Evolutionary conservation across 2,329 filamentous ascomycete species (phyloP).

Genomic region (Fusarium lateritium): DNA sequence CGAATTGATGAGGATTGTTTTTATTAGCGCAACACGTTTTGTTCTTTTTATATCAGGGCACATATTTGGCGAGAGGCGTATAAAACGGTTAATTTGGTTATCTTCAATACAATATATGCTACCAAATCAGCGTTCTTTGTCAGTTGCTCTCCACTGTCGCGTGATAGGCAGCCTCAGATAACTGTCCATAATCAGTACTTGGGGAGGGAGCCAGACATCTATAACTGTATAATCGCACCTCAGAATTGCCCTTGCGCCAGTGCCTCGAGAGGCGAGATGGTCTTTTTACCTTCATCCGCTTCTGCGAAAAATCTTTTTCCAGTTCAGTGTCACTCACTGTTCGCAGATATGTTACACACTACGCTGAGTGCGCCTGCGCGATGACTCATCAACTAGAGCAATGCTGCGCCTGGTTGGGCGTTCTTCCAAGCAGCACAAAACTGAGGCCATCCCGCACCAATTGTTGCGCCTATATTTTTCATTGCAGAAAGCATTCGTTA

Average conservation of each 20-base stretch:
- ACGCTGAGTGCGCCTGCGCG: background rate
- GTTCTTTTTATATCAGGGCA: conserved; percentile 8
- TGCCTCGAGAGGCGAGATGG: no score
- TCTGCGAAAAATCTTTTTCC: background rate
- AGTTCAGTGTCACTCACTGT: conserved; percentile 2
- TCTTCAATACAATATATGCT: conserved; percentile 13
- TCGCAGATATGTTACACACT: background rate
- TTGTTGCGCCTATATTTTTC: background rate
- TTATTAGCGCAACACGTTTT: conserved; percentile 11
- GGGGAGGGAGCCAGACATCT: no score
- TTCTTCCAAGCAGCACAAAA: conserved; percentile 18
- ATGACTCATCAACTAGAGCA: conserved; percentile 32
- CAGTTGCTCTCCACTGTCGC: no score
- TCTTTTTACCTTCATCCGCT: no score
- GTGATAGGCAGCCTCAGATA: no score
- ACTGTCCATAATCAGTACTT: no score
- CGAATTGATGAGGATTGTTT: conserved; percentile 28
- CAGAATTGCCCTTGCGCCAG: no score
- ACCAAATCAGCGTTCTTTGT: no score
- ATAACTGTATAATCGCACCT: no score
- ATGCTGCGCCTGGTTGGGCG: conserved; percentile 18
- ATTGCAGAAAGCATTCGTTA: background rate
- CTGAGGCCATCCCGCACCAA: background rate
- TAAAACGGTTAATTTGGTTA: conserved; percentile 1
- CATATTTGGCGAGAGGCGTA: background rate